Evolutionary conservation across 2,329 filamentous ascomycete species (phyloP), one percentile per base, ranked within the genome.

Genomic region (Botryotinia globosa): DNA sequence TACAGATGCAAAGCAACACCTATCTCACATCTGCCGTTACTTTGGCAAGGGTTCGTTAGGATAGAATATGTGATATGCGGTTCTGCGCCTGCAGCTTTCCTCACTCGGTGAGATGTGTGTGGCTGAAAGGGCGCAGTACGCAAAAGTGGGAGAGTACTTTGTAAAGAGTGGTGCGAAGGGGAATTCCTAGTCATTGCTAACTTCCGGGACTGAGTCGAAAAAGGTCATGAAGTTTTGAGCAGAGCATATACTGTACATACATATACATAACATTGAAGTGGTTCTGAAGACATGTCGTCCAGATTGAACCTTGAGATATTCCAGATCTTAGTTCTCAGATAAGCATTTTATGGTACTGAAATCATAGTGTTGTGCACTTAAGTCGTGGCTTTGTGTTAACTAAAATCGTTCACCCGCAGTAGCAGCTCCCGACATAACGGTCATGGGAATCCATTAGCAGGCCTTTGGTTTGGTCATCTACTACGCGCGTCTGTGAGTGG

Each of bases 391-490:
- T 67, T 42, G n/a, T 44, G 62, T 58, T 42, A 20, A 72, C 69
- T 72, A 72, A 72, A 72, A 72, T 72, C 51, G 69, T 72, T 67
- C 62, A 72, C 69, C 69, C 69, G 69, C 69, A 72, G 69, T 72
- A 72, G 69, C 64, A 67, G 62, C 69, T 72, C 69, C 69, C 69
- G 62, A 67, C 51, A 67, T 72, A 72, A 72, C 69, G 69, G 69
- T 72, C 62, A 72, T 72, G 69, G 69, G 69, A 72, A 72, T 71
- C 62, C 62, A 67, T 72, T 54, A 67, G 64, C 69, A 72, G 62
- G 69, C 51, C 29, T 59, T 37, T 67, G 51, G 6, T 56, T 66
- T 71, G 54, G 34, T 65, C 32, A 34, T 56, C 59, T 20, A n/a
- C 34, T n/a, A 54, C 16, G 29, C 45, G 51, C 39, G 61, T 56